Evolutionary conservation across 1,284 basidiomycete species (phyloP).

Genomic region (Microstroma glucosiphilum): DNA sequence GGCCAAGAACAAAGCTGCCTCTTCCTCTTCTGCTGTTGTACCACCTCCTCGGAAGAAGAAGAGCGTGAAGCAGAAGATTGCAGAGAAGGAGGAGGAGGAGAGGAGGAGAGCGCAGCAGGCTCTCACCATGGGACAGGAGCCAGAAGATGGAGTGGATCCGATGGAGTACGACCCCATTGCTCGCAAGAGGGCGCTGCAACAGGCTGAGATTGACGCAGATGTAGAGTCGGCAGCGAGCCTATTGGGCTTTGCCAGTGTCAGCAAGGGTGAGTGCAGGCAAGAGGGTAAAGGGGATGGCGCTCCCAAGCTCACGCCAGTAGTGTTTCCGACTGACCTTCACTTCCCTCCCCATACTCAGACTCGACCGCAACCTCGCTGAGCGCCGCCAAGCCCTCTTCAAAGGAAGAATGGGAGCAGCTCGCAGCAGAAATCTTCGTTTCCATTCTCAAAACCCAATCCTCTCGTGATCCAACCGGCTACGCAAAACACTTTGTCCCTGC

Average conservation of each 20-base stretch:
- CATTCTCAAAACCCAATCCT: conserved; percentile 33
- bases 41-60: conserved; percentile 43
- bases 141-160: conserved; percentile 21
- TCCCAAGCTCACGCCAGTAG: not conserved
- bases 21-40: conserved; percentile 1
- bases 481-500: conserved; percentile 45
- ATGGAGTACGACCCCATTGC: conserved; percentile 36
- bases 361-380: conserved; percentile 14
- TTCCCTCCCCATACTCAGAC: conserved; percentile 15
- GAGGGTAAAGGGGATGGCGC: not conserved
- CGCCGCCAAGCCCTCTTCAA: conserved; percentile 29
- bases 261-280: conserved; percentile 17
- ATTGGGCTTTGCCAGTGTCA: conserved; percentile 29
- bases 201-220: conserved; percentile 1
- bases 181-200: conserved; percentile 26
- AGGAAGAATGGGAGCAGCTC: conserved; percentile 45
- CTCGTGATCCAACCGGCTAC: conserved; percentile 31
- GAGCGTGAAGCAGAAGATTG: conserved; percentile 47
- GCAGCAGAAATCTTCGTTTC: conserved; percentile 26
- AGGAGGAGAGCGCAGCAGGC: conserved; percentile 13
- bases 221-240: not conserved
- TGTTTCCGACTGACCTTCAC: not conserved
- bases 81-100: conserved; percentile 38
- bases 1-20: conserved; percentile 23
- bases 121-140: conserved; percentile 3